Evolutionary conservation across 2,329 filamentous ascomycete genomes (phyloP).

Genomic region (Metarhizium sp.): DNA sequence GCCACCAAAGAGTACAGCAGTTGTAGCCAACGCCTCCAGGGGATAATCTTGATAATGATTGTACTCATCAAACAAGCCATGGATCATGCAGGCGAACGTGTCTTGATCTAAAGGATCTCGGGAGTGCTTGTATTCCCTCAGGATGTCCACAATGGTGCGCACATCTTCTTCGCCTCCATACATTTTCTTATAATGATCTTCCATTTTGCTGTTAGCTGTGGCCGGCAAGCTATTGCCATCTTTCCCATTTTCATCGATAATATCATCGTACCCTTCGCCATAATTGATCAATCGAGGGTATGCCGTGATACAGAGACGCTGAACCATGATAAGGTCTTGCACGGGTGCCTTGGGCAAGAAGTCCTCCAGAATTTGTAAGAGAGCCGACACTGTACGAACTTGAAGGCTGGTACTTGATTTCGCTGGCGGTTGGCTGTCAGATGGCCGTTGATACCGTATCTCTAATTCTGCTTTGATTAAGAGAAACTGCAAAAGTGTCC

Average conservation of each 20-base stretch:
- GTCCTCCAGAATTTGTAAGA: conserved; percentile 72
- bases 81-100: conserved; percentile 96
- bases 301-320: conserved; percentile 80
- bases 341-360: conserved; percentile 49
- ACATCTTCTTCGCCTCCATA: conserved; percentile 87
- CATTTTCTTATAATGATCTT: conserved; percentile 97
- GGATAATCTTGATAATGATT: conserved; percentile 93
- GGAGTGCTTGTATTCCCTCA: conserved; percentile 83
- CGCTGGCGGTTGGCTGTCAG: conserved; percentile 46
- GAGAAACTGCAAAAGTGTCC: conserved; percentile 69
- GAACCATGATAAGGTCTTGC: conserved; percentile 67
- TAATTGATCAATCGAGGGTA: conserved; percentile 97
- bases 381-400: conserved; percentile 73
- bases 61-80: conserved; percentile 95
- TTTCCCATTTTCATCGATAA: conserved; percentile 78
- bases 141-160: conserved; percentile 71
- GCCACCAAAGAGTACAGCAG: conserved; percentile 90
- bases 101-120: conserved; percentile 80
- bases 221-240: conserved; percentile 72
- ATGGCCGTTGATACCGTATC: conserved; percentile 58
- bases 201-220: conserved; percentile 83
- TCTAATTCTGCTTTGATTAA: conserved; percentile 79
- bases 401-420: conserved; percentile 66
- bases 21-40: conserved; percentile 89
- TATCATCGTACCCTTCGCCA: conserved; percentile 81